Evolutionary conservation across 2,329 filamentous ascomycete genomes (phyloP).

Genomic region (Stachybotrys chlorohalonatus): DNA sequence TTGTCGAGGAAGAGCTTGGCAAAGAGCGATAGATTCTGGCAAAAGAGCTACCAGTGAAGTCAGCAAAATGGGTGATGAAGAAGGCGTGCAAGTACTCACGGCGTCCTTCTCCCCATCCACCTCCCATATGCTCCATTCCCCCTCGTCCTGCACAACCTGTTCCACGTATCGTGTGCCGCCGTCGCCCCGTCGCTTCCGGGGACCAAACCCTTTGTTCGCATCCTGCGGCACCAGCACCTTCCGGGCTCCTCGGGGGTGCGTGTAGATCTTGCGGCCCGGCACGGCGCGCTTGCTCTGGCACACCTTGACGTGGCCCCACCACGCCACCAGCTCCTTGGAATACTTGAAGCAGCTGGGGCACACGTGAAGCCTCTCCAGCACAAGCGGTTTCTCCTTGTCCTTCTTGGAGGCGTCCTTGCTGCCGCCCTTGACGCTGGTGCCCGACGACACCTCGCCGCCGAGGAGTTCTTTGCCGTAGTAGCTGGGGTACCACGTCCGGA

Average conservation of each 20-base stretch:
- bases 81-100: constrained; percentile 29
- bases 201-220: constrained; percentile 17
- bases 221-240: constrained; percentile 27
- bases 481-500: constrained; percentile 87
- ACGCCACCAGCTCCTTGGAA: constrained; percentile 52
- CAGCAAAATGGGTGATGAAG: constrained; percentile 1
- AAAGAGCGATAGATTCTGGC: constrained; percentile 91
- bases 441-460: constrained; percentile 10
- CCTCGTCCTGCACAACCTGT: constrained; percentile 45
- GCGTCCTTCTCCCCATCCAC: constrained; percentile 83
- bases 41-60: constrained; percentile 55
- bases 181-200: constrained; percentile 28
- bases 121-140: constrained; percentile 81
- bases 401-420: constrained; percentile 20
- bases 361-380: constrained; percentile 67
- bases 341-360: constrained; percentile 96
- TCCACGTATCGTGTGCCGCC: constrained; percentile 28
- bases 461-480: constrained; percentile 72
- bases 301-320: constrained; percentile 47
- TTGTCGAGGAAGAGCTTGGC: constrained; percentile 97
- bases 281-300: constrained; percentile 43
- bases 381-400: constrained; percentile 26
- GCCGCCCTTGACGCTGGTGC: constrained; percentile 29
- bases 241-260: constrained; percentile 40
- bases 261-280: constrained; percentile 69